These are phyloP conservation scores for Isatis tinctoria DNA, from an alignment of 345 rosid genomes.

Conservation along the genomic window DNA sequence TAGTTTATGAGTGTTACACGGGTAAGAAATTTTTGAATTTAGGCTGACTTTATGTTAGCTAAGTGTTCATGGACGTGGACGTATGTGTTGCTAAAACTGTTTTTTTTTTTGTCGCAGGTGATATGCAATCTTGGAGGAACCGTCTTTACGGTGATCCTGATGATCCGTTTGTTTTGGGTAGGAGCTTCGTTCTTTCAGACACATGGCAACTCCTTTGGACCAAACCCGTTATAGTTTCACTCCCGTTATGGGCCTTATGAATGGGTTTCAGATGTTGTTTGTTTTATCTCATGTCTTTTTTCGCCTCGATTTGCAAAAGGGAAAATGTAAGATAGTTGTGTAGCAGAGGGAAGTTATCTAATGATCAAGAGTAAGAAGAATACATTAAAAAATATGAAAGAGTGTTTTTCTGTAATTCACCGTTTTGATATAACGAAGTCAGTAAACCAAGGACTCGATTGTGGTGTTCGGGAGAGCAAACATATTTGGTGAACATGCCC, in stretches of 20 bases:
- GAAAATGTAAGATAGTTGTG: not conserved
- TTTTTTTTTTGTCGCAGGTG: constrained; percentile 36
- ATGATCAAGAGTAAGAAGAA: not conserved
- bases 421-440: not conserved
- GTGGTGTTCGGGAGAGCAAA: not conserved
- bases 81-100: not conserved
- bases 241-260: not conserved
- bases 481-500: no score
- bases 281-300: not conserved
- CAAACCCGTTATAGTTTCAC: constrained; percentile 11
- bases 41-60: not conserved
- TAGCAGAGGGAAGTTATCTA: not conserved
- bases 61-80: not conserved
- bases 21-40: not conserved
- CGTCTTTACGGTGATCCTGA: constrained; percentile 54
- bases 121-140: constrained; percentile 72
- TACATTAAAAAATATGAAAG: not conserved
- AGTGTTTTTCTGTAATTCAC: not conserved
- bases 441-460: not conserved
- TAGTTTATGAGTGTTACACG: no score
- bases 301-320: not conserved
- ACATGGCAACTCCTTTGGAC: constrained; percentile 37
- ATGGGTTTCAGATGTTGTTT: not conserved
- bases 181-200: constrained; percentile 56
- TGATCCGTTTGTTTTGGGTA: constrained; percentile 63